A percentile compares a stretch with the other conserved stretches of the same genome.
phyloP scores from a whole-genome alignment of 805 yeast genomes.

The Teunomyces tritomae region DNA sequence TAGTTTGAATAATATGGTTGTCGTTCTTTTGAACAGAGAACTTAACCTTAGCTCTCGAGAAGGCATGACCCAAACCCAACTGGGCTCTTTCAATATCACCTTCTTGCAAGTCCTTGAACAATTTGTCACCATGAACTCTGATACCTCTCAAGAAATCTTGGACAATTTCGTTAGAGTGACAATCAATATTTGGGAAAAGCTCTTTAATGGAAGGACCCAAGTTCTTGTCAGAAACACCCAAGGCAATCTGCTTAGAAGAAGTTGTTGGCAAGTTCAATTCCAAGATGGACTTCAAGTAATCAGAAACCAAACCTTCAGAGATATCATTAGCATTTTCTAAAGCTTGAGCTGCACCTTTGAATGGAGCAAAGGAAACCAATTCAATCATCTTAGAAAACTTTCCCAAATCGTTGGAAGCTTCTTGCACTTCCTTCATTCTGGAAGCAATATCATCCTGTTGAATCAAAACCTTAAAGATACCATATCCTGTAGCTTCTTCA shows the following conservation, averaged over 20 bases:
- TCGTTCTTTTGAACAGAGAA: conserved; percentile 98
- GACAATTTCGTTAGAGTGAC: conserved; percentile 85
- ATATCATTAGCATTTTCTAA: conserved; percentile 97
- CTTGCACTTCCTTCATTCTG: conserved; percentile 90
- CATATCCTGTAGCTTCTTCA: conserved; percentile 99
- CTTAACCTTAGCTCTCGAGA: conserved; percentile 98
- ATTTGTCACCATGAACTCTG: conserved; percentile 84
- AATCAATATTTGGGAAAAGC: conserved; percentile 81
- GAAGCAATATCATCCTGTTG: conserved; percentile 95
- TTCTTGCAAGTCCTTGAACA: conserved; percentile 85
- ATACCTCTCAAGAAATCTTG: conserved; percentile 96
- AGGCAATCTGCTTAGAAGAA: conserved; percentile 60
- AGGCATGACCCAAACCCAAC: conserved; percentile 98
- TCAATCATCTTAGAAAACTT: conserved; percentile 90
- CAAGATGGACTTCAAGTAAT: conserved; percentile 81
- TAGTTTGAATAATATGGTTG: conserved; percentile 98
- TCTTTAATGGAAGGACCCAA: conserved; percentile 97
- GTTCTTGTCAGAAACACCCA: conserved; percentile 92
- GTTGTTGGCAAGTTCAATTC: conserved; percentile 89
- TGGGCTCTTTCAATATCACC: conserved; percentile 98
- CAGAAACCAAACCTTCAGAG: conserved; percentile 94
- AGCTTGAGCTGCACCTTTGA: conserved; percentile 99
- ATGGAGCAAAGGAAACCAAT: conserved; percentile 93
- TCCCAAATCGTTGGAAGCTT: conserved; percentile 79
- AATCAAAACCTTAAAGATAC: conserved; percentile 86